Conservation (phyloP, 2,329 filamentous ascomycete species). For the Aspergillus carbonarius region DNA sequence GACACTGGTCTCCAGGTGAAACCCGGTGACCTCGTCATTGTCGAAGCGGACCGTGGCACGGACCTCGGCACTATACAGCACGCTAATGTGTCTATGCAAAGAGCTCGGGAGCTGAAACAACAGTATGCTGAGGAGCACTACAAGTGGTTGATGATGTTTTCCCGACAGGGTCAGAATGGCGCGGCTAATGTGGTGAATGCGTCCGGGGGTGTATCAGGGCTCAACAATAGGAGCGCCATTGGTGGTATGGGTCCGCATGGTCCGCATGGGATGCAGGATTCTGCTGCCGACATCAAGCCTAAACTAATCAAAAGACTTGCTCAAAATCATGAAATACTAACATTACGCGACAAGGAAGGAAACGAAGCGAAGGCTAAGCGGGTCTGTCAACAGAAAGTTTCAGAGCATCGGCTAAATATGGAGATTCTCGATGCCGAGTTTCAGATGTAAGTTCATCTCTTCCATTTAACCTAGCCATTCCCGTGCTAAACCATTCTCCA, state of each 20-base stretch:
- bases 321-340: constrained; percentile 84
- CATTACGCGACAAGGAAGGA: constrained; percentile 90
- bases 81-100: constrained; percentile 82
- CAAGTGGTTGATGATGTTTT: constrained; percentile 99
- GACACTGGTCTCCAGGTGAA: constrained; percentile 89
- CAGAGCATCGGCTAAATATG: constrained; percentile 93
- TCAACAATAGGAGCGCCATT: constrained; percentile 67
- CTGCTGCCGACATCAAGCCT: constrained; percentile 77
- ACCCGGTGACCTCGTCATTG: constrained; percentile 90
- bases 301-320: constrained; percentile 96
- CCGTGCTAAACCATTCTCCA: constrained; percentile 39
- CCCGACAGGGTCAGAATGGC: constrained; percentile 63
- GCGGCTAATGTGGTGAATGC: constrained; percentile 42
- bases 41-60: constrained; percentile 93
- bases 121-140: constrained; percentile 94
- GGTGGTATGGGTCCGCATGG: constrained; percentile 75
- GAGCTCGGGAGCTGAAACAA: constrained; percentile 85
- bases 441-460: constrained; percentile 73
- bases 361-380: constrained; percentile 97
- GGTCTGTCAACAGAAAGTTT: constrained; percentile 93
- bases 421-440: constrained; percentile 98
- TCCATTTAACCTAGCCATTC: neutral
- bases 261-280: constrained; percentile 71
- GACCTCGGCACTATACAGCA: constrained; percentile 91
- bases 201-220: constrained; percentile 60